Base-by-base conservation (phyloP, 495 filamentous ascomycete genomes). In the Acidiella bohemica region DNA sequence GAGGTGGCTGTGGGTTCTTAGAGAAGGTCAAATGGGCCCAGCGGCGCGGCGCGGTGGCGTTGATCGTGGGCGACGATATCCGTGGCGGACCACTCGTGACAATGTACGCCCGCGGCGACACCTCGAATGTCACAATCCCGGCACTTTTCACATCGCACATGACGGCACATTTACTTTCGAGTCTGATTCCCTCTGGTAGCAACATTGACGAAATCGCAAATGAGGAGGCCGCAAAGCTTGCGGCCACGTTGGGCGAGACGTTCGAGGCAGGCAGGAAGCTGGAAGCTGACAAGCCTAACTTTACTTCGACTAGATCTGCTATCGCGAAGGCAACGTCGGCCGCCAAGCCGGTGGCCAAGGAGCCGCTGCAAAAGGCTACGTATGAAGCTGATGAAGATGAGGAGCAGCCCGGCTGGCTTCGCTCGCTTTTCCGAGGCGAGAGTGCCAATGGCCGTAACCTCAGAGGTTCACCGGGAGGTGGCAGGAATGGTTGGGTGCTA, bases 11-110 rank as follows among this genome's bases (percentile, higher is more conserved):
- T 60, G 92, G 90, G 11, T 97, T 97, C 57, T 61, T 95, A 27
- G 88, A 96, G 52, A 99, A 99, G 59, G 84, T 86, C 41, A 86
- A 87, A 56, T 99, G 90, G 90, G 81, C 80, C 4, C 90, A 99
- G 59, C 70, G 86, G 32, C 72, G 90, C 48, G 90, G 90, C 7
- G 90, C 78, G 8, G 67, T 83, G 36, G 88, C 84, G 17, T 61
- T 99, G 44, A 90, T 99, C 53, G 87, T 99, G 5, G 90, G 90
- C 14, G 90, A 99, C 56, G 79, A 95, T 59, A 79, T 81, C 32
- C 76, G 80, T 39, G 84, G 87, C 25, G 88, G 84, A 9, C 71
- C 68, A 18, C 58, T 99, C 43, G 78, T 99, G 27, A 90, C 87
- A 41, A 99, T 99, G 90, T 96, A 93, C 59, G 92, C 90, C 7